Evolutionary conservation across 1,284 basidiomycete species (phyloP).

Genomic region (Naganishia liquefaciens): DNA sequence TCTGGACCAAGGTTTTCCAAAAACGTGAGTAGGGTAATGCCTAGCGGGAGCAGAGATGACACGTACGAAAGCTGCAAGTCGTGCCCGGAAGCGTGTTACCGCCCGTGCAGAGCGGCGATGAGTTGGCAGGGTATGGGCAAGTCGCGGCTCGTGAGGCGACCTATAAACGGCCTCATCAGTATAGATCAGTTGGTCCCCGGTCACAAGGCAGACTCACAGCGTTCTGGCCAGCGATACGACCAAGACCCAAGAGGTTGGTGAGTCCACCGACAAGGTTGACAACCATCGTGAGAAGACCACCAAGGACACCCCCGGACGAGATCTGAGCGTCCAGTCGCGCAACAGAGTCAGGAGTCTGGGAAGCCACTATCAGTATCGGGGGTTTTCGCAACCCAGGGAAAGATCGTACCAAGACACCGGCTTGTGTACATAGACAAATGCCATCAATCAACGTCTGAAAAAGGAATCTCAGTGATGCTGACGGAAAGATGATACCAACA

Average conservation of each 20-base stretch:
- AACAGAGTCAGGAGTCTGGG: slow-evolving; percentile 12
- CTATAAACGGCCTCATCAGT: background rate
- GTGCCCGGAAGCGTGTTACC: slow-evolving; percentile 2
- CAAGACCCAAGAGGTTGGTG: slow-evolving; percentile 3
- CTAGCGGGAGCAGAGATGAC: no score
- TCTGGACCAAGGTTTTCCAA: background rate
- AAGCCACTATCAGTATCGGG: background rate
- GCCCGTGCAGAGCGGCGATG: slow-evolving; percentile 1
- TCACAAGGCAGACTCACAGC: background rate
- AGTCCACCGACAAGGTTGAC: background rate
- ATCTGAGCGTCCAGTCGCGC: slow-evolving; percentile 6
- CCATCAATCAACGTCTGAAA: slow-evolving; percentile 20
- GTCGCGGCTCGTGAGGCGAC: background rate
- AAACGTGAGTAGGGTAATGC: background rate
- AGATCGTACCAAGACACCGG: slow-evolving; percentile 13
- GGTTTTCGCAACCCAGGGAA: background rate
- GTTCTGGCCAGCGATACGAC: background rate
- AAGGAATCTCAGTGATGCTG: background rate
- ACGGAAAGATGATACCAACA: no score
- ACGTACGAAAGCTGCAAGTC: slow-evolving; percentile 18
- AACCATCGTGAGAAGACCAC: background rate
- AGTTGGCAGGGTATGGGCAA: slow-evolving; percentile 19
- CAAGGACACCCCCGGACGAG: background rate
- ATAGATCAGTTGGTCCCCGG: background rate
- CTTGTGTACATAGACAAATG: slow-evolving; percentile 20